Evolutionary conservation across 306 rosid genomes (phyloP).

Genomic region (Prunus padus): DNA sequence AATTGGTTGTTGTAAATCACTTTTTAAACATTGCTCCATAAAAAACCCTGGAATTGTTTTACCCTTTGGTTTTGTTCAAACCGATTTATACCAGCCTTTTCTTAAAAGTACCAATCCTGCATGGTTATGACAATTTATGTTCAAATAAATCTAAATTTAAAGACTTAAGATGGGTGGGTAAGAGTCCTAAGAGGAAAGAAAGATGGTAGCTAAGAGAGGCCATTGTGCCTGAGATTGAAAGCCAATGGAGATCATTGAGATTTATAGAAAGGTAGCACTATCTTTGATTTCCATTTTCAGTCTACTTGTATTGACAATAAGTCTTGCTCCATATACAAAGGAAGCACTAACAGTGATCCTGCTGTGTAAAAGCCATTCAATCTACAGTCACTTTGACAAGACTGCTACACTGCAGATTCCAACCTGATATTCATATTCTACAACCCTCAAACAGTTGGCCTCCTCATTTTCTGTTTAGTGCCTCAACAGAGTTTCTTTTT

Average conservation of each 20-base stretch:
- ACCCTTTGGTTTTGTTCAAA: background rate
- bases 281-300: background rate
- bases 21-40: background rate
- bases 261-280: background rate
- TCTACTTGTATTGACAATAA: background rate
- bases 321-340: background rate
- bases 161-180: background rate
- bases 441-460: background rate
- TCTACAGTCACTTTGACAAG: background rate
- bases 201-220: background rate
- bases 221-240: background rate
- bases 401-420: background rate
- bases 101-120: background rate
- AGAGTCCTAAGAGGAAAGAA: background rate
- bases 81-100: background rate
- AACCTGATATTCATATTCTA: background rate
- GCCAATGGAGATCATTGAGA: too few relatives aligned
- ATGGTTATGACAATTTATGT: background rate
- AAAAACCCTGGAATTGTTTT: background rate
- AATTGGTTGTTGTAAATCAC: background rate
- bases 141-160: background rate
- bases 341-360: background rate
- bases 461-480: background rate
- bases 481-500: slow-evolving; percentile 13
- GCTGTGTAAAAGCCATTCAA: background rate